phyloP scores from a whole-genome alignment of 306 rosid species.

The Rosa lucieae region DNA sequence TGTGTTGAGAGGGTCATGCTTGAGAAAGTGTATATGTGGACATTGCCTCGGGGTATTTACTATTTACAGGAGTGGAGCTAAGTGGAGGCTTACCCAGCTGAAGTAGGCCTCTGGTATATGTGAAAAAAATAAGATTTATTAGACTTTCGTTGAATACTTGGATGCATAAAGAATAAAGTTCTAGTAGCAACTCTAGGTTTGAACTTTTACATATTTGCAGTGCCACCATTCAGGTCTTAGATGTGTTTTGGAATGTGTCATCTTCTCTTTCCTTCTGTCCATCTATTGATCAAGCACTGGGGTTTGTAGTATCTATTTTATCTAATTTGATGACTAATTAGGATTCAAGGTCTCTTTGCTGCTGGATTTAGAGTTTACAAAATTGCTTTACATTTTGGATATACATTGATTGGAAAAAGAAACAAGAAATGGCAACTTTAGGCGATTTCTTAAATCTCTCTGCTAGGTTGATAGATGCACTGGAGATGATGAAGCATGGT shows the following conservation, averaged over 20 bases:
- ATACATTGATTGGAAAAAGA: not conserved
- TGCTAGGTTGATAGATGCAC: slow-evolving; percentile 85
- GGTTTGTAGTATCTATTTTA: not conserved
- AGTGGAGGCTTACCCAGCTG: not conserved
- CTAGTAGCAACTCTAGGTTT: not conserved
- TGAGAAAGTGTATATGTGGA: not conserved
- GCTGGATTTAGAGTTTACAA: not conserved
- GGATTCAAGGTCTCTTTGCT: not conserved
- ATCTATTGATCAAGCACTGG: not conserved
- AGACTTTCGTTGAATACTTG: not conserved
- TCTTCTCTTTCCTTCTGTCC: not conserved
- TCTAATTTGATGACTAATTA: not conserved
- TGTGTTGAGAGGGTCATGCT: not conserved
- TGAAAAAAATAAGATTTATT: not conserved
- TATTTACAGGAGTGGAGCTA: not conserved
- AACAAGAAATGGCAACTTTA: not conserved
- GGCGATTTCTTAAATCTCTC: not conserved
- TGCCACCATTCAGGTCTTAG: not conserved
- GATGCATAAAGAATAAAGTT: not conserved
- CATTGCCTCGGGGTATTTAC: not conserved
- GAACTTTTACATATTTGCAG: not conserved
- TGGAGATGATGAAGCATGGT: slow-evolving; percentile 99
- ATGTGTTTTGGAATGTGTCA: not conserved
- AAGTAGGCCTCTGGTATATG: no score
- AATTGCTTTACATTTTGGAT: slow-evolving; percentile 3